Conservation (phyloP, 1,284 basidiomycete genomes). For the Rhodotorula sp. region DNA sequence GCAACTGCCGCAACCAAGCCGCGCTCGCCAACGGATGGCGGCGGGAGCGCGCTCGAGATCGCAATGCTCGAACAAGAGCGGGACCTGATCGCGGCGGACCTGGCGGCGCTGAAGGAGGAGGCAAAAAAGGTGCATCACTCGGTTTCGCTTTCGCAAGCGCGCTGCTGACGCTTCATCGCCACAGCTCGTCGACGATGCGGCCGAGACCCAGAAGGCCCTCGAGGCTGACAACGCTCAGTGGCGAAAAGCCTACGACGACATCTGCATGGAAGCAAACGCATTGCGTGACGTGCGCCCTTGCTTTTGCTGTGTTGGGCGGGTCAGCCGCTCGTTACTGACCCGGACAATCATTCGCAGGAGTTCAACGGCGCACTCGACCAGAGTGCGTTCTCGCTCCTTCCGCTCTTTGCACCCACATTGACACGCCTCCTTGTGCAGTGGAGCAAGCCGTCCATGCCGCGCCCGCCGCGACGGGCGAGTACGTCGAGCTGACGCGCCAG, state of each 20-base stretch:
- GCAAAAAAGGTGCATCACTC: background rate
- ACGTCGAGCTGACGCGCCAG: constrained; percentile 20
- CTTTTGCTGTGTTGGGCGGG: too few relatives aligned
- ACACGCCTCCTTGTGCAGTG: background rate
- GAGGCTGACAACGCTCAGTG: constrained; percentile 11
- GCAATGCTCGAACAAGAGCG: constrained; percentile 36
- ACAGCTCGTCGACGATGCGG: constrained; percentile 11
- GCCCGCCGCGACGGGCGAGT: constrained; percentile 23
- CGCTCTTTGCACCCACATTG: background rate
- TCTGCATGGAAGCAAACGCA: constrained; percentile 19
- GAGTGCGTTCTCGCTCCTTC: background rate
- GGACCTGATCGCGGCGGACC: constrained; percentile 29
- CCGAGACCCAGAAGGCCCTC: background rate
- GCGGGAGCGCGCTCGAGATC: constrained; percentile 17
- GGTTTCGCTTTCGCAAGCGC: accelerated
- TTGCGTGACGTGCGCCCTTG: constrained; percentile 2
- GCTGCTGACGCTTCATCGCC: background rate
- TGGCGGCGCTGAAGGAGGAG: constrained; percentile 27
- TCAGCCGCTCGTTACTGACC: background rate
- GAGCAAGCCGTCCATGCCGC: constrained; percentile 24
- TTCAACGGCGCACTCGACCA: constrained; percentile 25
- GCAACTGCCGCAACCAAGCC: background rate
- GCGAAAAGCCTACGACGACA: constrained; percentile 25
- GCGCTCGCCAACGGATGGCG: background rate
- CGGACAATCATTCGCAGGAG: background rate